A percentile compares a stretch with the other conserved stretches of the same genome.
Conservation (phyloP, 495 filamentous ascomycete genomes). For the Aspergillus cristatus region DNA sequence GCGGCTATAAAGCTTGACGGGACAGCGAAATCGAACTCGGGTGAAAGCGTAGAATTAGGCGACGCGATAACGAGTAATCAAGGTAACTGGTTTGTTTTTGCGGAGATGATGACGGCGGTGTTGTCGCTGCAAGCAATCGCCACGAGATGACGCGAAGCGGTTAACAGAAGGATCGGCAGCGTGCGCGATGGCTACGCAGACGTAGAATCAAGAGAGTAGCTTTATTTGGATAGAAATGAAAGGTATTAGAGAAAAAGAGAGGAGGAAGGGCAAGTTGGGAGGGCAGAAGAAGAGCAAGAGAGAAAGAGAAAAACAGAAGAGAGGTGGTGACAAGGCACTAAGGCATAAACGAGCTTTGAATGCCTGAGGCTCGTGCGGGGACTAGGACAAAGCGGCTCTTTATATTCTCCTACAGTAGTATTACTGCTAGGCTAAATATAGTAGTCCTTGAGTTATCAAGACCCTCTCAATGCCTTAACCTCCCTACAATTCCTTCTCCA, state of each 20-base stretch:
- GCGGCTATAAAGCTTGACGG: no score
- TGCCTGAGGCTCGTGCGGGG: no score
- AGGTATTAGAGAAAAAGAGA: background rate
- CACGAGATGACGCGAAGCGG: constrained; percentile 5
- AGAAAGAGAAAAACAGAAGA: background rate
- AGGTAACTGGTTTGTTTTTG: background rate
- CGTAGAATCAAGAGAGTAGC: no score
- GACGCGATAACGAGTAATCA: background rate
- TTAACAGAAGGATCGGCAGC: no score
- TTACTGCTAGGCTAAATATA: no score
- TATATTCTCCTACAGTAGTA: no score
- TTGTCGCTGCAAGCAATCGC: background rate
- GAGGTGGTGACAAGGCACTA: background rate
- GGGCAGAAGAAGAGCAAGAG: background rate
- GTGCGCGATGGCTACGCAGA: no score
- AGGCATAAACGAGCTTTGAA: background rate
- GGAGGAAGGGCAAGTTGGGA: background rate
- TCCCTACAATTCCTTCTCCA: background rate
- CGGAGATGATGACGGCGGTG: background rate
- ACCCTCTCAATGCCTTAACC: no score
- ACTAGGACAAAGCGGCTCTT: no score
- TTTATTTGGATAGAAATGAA: no score
- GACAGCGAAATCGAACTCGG: constrained; percentile 10
- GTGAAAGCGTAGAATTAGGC: background rate
- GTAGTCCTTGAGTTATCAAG: no score